Base-by-base conservation (phyloP, 345 rosid genomes). In the Syzygium oleosum region DNA sequence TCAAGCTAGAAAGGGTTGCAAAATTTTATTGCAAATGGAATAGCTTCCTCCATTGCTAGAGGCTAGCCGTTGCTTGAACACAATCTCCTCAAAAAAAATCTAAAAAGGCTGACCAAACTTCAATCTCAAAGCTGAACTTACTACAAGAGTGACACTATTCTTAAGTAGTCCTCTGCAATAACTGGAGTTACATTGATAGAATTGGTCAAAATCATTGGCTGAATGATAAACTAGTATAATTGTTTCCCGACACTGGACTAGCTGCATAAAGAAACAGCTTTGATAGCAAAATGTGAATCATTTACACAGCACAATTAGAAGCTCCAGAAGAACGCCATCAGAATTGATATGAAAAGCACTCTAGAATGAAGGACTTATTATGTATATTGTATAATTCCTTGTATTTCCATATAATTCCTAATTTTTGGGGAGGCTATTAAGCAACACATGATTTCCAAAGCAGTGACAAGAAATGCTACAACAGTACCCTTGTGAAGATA, bases 81-180 rank as follows among this genome's bases (percentile, higher is more conserved):
- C 46, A 68, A 31, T 68, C 79, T 68, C 43, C 46, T 46, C 79
- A 68, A 68, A 68, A 55, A 55, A 68, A 9, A 68, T 34, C 79
- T 68, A 17, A 68, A 68, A 0, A 68, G 79, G 79, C 79, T 68
- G 79, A 34, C 46, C 78, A 65, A 68, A 31, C 0, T 0, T 0
- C 43, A 68, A 68, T 68, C 12, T 68, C 79, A 68, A 68, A 9
- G 23, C 46, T 68, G 46, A 68, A 34, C 46, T 68, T 68, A 34
- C 46, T 34, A 68, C 13, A 1, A 34, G 46, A 68, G 80, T 68
- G 80, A 68, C 43, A 65, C 43, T 17, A 65, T 0, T 16, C 43
- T 16, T 31, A 0, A 5, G 0, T 29, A 31, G 73, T 65, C 43
- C 34, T 65, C 79, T 31, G 43, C 0, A 31, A 0, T 65, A 31